Evolutionary conservation across 2,329 filamentous ascomycete species (phyloP).

Genomic region (Neurospora crassa): DNA sequence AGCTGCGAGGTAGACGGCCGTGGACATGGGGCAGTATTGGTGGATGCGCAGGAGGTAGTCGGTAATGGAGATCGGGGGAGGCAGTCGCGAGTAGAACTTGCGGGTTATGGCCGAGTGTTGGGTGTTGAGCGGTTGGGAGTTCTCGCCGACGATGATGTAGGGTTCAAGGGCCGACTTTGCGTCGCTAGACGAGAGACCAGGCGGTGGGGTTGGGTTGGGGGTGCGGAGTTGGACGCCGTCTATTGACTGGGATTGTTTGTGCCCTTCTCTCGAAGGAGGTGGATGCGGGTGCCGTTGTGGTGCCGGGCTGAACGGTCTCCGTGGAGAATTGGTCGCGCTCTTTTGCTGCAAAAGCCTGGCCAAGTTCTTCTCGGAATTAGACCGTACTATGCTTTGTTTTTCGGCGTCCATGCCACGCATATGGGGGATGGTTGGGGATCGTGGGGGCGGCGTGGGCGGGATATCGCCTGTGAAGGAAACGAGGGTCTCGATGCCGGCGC

Average conservation of each 20-base stretch:
- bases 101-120: conserved; percentile 81
- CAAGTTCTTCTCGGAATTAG: conserved; percentile 46
- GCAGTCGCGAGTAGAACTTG: conserved; percentile 85
- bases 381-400: conserved; percentile 50
- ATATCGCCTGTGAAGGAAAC: conserved; percentile 68
- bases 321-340: conserved; percentile 19
- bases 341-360: conserved; percentile 33
- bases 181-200: neutral
- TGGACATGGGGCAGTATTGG: conserved; percentile 85
- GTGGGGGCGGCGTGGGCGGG: conserved; percentile 66
- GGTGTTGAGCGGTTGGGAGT: conserved; percentile 62
- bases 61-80: conserved; percentile 72
- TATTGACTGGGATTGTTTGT: conserved; percentile 26
- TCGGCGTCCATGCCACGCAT: conserved; percentile 55
- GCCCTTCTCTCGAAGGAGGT: neutral
- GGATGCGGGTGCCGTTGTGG: conserved; percentile 1
- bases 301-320: conserved; percentile 9
- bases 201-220: conserved; percentile 9
- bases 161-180: conserved; percentile 28
- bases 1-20: conserved; percentile 84
- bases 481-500: conserved; percentile 59
- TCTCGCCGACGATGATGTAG: conserved; percentile 54
- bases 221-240: conserved; percentile 44
- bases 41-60: conserved; percentile 84
- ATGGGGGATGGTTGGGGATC: conserved; percentile 52